Percentiles rank a stretch among this genome's conserved stretches.
Evolutionary conservation across 257 asterid genomes (phyloP).

Genomic region (Handroanthus guayacan): DNA sequence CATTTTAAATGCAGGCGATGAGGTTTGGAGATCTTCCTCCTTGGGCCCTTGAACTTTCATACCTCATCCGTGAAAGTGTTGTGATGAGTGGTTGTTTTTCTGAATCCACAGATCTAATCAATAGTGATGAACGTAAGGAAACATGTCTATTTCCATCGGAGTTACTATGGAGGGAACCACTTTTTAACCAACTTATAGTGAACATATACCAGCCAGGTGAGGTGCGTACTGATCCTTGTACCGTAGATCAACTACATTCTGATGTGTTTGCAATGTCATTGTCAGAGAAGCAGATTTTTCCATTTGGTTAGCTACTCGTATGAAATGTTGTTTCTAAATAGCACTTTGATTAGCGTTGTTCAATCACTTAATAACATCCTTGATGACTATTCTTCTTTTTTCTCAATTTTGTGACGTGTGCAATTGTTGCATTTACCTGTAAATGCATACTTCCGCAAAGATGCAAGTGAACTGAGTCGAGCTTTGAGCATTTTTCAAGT

Average conservation of each 20-base stretch:
- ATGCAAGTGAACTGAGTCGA: too few species aligned
- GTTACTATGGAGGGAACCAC: constrained; percentile 78
- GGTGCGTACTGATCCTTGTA: constrained; percentile 56
- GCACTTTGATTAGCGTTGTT: background rate
- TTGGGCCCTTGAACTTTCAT: constrained; percentile 81
- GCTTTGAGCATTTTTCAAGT: too few species aligned
- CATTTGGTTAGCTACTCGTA: background rate
- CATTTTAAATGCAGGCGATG: constrained; percentile 69
- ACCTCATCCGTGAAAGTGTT: constrained; percentile 55
- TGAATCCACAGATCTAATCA: constrained; percentile 31
- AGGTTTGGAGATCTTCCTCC: constrained; percentile 89
- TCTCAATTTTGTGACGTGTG: background rate
- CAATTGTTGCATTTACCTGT: too few species aligned
- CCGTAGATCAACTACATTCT: background rate
- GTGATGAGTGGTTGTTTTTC: constrained; percentile 33
- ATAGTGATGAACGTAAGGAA: constrained; percentile 37
- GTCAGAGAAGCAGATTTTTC: too few species aligned
- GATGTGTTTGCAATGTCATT: background rate
- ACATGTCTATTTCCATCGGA: constrained; percentile 53
- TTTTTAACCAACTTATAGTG: constrained; percentile 82
- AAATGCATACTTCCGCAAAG: too few species aligned
- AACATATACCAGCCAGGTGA: constrained; percentile 92
- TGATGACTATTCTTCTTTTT: background rate
- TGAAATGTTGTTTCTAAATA: background rate
- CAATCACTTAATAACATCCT: background rate